These are phyloP conservation scores for Trypanosoma conorhini DNA, from an alignment of 208 protist species.

Conservation along the genomic window DNA sequence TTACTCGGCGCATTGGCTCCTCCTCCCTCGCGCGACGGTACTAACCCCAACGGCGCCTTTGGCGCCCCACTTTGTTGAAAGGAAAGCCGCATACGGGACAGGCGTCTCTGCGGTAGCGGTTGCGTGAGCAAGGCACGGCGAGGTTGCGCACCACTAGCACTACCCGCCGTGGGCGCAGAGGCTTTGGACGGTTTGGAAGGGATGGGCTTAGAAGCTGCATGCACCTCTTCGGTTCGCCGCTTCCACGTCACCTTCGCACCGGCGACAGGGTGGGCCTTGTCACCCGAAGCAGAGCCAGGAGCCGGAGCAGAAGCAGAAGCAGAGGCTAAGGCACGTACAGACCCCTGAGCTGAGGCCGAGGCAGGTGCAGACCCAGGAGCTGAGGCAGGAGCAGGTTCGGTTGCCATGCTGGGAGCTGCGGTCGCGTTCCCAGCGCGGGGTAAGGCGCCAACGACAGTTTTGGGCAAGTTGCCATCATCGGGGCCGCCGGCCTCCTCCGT, in stretches of 20 bases:
- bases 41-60: background rate
- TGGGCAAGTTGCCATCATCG: background rate
- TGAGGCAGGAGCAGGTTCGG: background rate
- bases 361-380: background rate
- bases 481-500: background rate
- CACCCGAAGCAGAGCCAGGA: background rate
- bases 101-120: background rate
- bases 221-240: background rate
- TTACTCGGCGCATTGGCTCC: background rate
- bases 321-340: background rate
- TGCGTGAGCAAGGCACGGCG: background rate
- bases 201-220: background rate
- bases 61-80: background rate
- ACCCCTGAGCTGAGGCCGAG: background rate
- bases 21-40: background rate
- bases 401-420: background rate
- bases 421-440: background rate
- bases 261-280: background rate
- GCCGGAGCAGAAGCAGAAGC: background rate
- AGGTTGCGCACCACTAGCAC: background rate
- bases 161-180: background rate
- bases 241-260: background rate
- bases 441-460: background rate
- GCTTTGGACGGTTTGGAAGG: background rate
- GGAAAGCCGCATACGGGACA: background rate